Evolutionary conservation across 2,329 filamentous ascomycete genomes (phyloP).

Genomic region (Drechslera avenae): DNA sequence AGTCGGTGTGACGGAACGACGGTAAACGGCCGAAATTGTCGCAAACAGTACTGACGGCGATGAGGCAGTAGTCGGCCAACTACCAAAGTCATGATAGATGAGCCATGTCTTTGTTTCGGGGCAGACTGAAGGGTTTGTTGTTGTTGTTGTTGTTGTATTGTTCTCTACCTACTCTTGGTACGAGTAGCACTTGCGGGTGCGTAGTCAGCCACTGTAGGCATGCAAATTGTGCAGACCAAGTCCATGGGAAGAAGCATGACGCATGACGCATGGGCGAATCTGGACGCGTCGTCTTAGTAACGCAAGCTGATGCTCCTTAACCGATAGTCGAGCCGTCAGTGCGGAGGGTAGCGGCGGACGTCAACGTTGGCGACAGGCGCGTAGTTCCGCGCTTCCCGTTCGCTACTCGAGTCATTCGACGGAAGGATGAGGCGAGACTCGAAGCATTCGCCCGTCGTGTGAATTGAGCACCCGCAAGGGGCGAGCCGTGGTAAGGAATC

Average conservation of each 20-base stretch:
- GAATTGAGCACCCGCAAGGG: conserved; percentile 15
- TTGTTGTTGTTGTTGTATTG: no score
- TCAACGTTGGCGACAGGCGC: conserved; percentile 21
- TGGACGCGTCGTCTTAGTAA: conserved; percentile 3
- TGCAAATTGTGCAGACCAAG: no score
- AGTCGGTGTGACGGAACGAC: conserved; percentile 2
- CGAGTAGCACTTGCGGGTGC: no score
- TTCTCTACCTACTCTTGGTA: no score
- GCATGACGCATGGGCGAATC: neutral
- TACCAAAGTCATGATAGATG: no score
- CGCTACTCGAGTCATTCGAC: conserved; percentile 21
- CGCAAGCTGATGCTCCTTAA: conserved; percentile 5
- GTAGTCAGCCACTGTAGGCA: no score
- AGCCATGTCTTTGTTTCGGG: no score
- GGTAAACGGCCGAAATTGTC: neutral
- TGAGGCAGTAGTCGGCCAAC: no score
- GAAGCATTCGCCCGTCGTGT: conserved; percentile 17
- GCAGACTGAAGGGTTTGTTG: no score
- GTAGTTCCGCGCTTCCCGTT: conserved; percentile 28
- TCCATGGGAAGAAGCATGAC: neutral
- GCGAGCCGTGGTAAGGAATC: neutral
- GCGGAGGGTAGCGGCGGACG: conserved; percentile 11
- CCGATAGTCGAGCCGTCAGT: conserved; percentile 5
- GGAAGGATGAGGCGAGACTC: conserved; percentile 25
- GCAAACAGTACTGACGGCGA: neutral